These are phyloP conservation scores for Carex kokanica DNA, from an alignment of 176 grass and related monocot species.

Conservation along the genomic window DNA sequence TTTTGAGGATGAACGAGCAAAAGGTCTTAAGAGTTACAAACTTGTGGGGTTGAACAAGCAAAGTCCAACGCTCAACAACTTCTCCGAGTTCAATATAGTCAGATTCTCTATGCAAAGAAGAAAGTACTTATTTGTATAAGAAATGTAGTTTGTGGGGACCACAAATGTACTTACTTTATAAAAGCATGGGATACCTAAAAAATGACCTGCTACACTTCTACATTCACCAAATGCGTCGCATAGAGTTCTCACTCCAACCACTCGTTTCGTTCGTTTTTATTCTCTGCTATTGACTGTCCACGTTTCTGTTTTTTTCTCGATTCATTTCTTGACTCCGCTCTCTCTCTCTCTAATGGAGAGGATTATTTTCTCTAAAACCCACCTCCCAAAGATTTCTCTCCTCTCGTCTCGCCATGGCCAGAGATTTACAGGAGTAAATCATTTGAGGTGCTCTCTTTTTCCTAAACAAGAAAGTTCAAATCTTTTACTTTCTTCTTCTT, in stretches of 20 bases:
- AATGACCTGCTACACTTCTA: not conserved
- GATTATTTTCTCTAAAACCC: constrained; percentile 33
- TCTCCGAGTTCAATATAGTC: not conserved
- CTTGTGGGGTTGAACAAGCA: not conserved
- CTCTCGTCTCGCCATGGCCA: constrained; percentile 6
- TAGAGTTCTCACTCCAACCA: not conserved
- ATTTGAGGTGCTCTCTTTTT: not conserved
- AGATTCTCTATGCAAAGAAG: not conserved
- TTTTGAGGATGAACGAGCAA: not conserved
- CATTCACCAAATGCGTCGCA: not conserved
- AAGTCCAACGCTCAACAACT: not conserved
- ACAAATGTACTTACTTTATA: not conserved
- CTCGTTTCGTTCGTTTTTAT: not conserved
- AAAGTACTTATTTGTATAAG: not conserved
- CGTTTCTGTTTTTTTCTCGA: constrained; percentile 2
- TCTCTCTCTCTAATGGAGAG: constrained; percentile 30
- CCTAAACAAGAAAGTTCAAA: constrained; percentile 14
- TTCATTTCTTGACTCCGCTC: not conserved
- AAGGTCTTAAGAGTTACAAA: not conserved
- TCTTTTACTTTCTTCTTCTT: not conserved
- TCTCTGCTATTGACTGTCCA: not conserved
- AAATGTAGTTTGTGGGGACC: not conserved
- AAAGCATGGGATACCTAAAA: not conserved
- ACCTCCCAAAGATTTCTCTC: constrained; percentile 1
- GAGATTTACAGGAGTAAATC: not conserved